Conservation (phyloP, 768 basidiomycete species). For the Auricularia cornea region DNA sequence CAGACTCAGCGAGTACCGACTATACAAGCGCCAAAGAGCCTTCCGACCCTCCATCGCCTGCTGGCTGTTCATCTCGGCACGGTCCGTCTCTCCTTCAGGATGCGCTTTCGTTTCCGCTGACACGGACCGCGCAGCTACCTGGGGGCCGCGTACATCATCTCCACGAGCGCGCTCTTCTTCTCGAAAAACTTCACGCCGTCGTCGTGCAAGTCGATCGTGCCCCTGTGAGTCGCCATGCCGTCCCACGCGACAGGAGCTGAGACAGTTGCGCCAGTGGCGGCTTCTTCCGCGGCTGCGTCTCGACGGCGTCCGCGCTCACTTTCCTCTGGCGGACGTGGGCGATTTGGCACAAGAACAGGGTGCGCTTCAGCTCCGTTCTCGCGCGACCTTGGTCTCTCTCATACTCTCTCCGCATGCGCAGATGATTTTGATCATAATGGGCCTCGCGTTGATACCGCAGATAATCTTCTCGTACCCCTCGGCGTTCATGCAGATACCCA, state of each 20-base stretch:
- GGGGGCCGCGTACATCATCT: neutral
- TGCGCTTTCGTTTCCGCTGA: neutral
- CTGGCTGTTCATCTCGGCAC: neutral
- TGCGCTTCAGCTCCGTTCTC: neutral
- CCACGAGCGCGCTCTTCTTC: neutral
- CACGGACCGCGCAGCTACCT: neutral
- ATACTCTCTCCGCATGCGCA: neutral
- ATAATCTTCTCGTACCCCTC: conserved; percentile 1
- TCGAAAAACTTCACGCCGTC: neutral
- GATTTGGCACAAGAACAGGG: neutral
- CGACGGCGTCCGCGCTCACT: neutral
- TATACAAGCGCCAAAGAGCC: neutral
- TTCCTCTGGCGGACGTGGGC: conserved; percentile 1
- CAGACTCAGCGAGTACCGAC: neutral
- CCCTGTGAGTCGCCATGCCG: neutral
- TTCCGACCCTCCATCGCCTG: neutral
- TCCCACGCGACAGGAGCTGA: neutral
- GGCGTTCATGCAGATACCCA: neutral
- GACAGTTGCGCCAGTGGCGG: neutral
- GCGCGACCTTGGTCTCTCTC: no score
- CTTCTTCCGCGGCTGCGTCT: neutral
- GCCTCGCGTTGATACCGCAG: neutral
- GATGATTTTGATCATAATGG: neutral
- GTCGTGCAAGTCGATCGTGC: neutral
- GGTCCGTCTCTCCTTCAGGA: neutral